A percentile compares a stretch with the other conserved stretches of the same genome.
These are phyloP conservation scores for Leptographium flavum DNA, from an alignment of 2,329 filamentous ascomycete species.

Conservation along the genomic window DNA sequence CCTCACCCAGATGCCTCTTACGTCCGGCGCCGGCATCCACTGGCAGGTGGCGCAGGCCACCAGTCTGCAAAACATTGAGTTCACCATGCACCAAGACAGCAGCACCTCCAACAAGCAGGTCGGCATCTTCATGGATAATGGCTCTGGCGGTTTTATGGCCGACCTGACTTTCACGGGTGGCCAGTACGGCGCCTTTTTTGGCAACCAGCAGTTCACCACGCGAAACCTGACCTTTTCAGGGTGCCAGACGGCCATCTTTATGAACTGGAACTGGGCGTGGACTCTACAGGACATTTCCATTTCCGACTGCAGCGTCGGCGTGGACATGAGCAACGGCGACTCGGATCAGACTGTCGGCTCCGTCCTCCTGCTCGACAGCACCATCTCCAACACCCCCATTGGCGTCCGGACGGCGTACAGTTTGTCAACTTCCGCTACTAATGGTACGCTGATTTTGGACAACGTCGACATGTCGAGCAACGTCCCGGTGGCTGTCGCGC, in stretches of 20 bases:
- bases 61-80: conserved; percentile 65
- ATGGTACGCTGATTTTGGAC: conserved; percentile 72
- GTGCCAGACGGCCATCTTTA: conserved; percentile 70
- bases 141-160: conserved; percentile 70
- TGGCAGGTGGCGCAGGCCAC: conserved; percentile 81
- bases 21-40: conserved; percentile 56
- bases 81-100: conserved; percentile 60
- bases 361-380: conserved; percentile 68
- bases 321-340: conserved; percentile 61
- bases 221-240: conserved; percentile 71
- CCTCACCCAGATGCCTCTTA: conserved; percentile 47
- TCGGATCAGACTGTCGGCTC: conserved; percentile 66
- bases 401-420: conserved; percentile 67
- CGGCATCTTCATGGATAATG: conserved; percentile 76
- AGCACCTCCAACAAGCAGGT: conserved; percentile 52
- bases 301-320: conserved; percentile 58
- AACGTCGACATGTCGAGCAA: conserved; percentile 71
- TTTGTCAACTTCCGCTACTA: conserved; percentile 42
- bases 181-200: conserved; percentile 62
- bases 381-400: conserved; percentile 58
- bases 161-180: conserved; percentile 77
- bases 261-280: conserved; percentile 92
- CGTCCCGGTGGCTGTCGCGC: conserved; percentile 51
- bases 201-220: conserved; percentile 78
- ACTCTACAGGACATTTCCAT: conserved; percentile 63